Conservation (phyloP, 2,329 filamentous ascomycete genomes). For the Botryosphaeria dothidea region DNA sequence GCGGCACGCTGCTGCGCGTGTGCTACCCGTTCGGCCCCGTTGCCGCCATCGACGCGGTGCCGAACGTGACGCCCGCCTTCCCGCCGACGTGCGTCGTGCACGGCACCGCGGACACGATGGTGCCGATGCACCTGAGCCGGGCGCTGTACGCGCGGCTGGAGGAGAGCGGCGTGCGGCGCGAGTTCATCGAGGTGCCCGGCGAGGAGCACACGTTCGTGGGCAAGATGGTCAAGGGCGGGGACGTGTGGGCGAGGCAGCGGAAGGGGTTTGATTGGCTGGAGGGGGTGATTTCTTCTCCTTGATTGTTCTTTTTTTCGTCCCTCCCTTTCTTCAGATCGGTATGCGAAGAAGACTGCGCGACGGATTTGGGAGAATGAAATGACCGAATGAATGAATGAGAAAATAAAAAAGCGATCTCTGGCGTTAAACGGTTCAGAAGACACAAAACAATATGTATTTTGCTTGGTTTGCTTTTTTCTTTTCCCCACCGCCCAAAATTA, state of each 20-base stretch:
- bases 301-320: not conserved
- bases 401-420: not conserved
- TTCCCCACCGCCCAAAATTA: not conserved
- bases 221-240: constrained; percentile 43
- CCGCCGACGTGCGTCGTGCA: constrained; percentile 46
- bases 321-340: not conserved
- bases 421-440: not conserved
- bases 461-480: not conserved
- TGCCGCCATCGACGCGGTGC: constrained; percentile 35
- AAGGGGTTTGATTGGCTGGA: constrained; percentile 47
- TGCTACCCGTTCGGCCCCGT: constrained; percentile 27
- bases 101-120: constrained; percentile 42
- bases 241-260: constrained; percentile 33
- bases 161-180: constrained; percentile 35
- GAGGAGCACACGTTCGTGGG: constrained; percentile 49
- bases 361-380: not conserved
- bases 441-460: not conserved
- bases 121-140: constrained; percentile 39
- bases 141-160: constrained; percentile 30
- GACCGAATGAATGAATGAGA: not conserved
- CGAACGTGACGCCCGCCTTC: constrained; percentile 33
- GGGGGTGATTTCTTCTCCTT: not conserved
- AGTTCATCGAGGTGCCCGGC: constrained; percentile 39
- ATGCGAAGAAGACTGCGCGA: not conserved
- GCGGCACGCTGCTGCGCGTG: constrained; percentile 40